Conservation (phyloP, 2,329 filamentous ascomycete genomes). For the Calonectria pauciramosa region DNA sequence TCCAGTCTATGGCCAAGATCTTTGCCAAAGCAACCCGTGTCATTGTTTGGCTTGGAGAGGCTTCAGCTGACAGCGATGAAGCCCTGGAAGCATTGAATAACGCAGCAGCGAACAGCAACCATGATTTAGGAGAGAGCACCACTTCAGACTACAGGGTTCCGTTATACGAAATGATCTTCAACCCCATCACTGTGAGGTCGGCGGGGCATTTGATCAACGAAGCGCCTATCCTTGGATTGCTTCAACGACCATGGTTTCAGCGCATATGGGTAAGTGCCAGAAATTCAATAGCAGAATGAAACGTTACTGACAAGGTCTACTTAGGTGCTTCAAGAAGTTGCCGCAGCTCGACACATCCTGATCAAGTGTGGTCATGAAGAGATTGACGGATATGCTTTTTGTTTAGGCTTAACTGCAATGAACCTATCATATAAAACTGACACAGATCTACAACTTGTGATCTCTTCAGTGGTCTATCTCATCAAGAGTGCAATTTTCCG, state of each 20-base stretch:
- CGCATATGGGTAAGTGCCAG: not conserved
- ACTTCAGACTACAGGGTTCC: too few species aligned
- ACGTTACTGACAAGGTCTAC: not conserved
- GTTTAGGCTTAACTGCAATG: not conserved
- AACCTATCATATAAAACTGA: not conserved
- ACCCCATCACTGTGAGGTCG: not conserved
- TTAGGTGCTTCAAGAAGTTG: conserved; percentile 1
- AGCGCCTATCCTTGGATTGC: not conserved
- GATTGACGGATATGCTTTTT: not conserved
- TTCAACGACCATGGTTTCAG: not conserved
- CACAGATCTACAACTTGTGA: not conserved
- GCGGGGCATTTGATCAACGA: not conserved
- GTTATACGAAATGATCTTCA: too few species aligned
- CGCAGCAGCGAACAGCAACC: not conserved
- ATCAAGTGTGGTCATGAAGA: not conserved
- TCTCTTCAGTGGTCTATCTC: not conserved
- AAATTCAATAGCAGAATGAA: too few species aligned
- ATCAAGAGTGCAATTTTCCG: not conserved
- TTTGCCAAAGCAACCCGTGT: not conserved
- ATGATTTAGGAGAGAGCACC: too few species aligned
- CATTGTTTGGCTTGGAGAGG: not conserved
- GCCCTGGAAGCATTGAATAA: not conserved
- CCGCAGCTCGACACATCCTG: not conserved
- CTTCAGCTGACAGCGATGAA: not conserved
- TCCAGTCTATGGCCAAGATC: not conserved